Evolutionary conservation across 2,329 filamentous ascomycete species (phyloP).

Genomic region (Lasiodiplodia sp.): DNA sequence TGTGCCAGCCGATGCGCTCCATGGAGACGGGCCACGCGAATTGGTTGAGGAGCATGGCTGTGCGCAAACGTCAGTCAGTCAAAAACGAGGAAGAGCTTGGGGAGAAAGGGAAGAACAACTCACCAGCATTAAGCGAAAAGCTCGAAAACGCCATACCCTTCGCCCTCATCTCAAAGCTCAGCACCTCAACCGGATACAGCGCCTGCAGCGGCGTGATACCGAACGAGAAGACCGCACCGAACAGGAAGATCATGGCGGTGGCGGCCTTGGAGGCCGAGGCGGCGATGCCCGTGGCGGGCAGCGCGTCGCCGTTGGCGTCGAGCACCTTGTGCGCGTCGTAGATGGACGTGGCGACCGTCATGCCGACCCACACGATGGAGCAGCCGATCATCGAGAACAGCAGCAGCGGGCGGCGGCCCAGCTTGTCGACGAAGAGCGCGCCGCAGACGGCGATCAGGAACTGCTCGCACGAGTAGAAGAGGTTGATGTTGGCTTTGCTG

Average conservation of each 20-base stretch:
- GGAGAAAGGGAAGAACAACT: not conserved
- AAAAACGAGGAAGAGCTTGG: slow-evolving; percentile 34
- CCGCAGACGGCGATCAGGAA: slow-evolving; percentile 45
- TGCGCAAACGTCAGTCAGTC: slow-evolving; percentile 54
- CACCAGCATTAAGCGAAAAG: slow-evolving; percentile 41
- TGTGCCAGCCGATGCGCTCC: slow-evolving; percentile 48
- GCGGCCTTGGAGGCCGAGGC: slow-evolving; percentile 8
- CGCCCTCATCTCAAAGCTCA: slow-evolving; percentile 56
- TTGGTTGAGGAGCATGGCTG: slow-evolving; percentile 40
- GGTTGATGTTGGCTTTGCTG: slow-evolving; percentile 30
- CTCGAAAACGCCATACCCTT: slow-evolving; percentile 47
- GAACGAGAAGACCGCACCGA: slow-evolving; percentile 43
- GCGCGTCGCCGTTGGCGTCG: not conserved
- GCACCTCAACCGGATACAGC: slow-evolving; percentile 58
- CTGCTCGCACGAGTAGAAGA: slow-evolving; percentile 36
- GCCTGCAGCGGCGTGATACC: slow-evolving; percentile 53
- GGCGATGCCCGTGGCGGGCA: not conserved
- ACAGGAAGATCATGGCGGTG: slow-evolving; percentile 46
- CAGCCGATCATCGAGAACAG: slow-evolving; percentile 37
- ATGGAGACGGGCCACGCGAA: slow-evolving; percentile 49
- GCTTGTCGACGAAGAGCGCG: slow-evolving; percentile 43
- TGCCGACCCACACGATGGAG: slow-evolving; percentile 40
- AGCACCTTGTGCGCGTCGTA: slow-evolving; percentile 11
- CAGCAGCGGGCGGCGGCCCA: slow-evolving; percentile 44
- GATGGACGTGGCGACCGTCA: slow-evolving; percentile 34